Conservation (phyloP, 768 basidiomycete species). For the Inosperma sp. region DNA sequence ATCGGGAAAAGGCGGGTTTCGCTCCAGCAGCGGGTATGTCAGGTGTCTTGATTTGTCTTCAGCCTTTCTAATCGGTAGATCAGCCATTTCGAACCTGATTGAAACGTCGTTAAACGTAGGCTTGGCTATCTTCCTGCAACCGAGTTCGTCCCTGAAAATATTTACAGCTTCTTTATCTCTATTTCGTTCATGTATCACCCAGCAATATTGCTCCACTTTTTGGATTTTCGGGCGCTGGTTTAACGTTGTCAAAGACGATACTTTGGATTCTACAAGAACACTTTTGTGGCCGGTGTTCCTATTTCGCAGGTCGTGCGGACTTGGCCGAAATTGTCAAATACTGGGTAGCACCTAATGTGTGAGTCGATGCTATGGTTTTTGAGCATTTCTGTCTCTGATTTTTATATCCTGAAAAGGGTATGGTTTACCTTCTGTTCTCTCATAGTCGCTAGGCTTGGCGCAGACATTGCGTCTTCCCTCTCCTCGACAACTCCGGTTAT, state of each 20-base stretch:
- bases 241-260: conserved; percentile 75
- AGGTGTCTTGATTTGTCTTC: background rate
- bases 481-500: too few relatives aligned
- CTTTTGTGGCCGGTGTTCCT: conserved; percentile 60
- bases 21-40: conserved; percentile 64
- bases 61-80: conserved; percentile 5
- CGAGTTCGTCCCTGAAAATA: conserved; percentile 5
- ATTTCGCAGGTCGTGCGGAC: conserved; percentile 52
- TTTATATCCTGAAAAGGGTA: conserved; percentile 18
- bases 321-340: conserved; percentile 44
- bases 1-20: conserved; percentile 62
- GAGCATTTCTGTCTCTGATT: background rate
- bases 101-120: conserved; percentile 63
- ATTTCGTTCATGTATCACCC: conserved; percentile 52
- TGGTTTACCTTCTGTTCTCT: conserved; percentile 31
- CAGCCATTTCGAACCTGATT: conserved; percentile 71
- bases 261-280: conserved; percentile 71
- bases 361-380: conserved; percentile 19
- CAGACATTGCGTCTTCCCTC: conserved; percentile 29
- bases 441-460: conserved; percentile 34
- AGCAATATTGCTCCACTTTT: conserved; percentile 55
- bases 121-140: background rate
- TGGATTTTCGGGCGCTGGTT: conserved; percentile 63
- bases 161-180: conserved; percentile 50
- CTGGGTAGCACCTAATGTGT: conserved; percentile 73